phyloP scores from a whole-genome alignment of 106 monocot species.

The Triglochin maritima region DNA sequence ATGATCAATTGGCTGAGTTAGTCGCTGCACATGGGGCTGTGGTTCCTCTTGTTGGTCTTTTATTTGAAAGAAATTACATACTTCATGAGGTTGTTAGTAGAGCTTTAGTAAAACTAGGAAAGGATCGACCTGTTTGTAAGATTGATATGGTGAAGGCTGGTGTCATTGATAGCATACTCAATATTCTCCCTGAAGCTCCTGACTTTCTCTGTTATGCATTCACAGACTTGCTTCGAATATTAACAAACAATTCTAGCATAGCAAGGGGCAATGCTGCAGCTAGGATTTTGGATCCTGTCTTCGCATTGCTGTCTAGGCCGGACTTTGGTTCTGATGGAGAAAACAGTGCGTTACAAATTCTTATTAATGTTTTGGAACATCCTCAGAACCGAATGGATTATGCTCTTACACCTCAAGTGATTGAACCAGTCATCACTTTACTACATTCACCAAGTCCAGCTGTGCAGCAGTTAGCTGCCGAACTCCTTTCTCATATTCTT shows the following conservation, averaged over 20 bases:
- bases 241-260: conserved; percentile 94
- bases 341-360: conserved; percentile 72
- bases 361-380: conserved; percentile 91
- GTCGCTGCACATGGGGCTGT: conserved; percentile 80
- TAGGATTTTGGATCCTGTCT: conserved; percentile 73
- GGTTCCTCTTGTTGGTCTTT: conserved; percentile 74
- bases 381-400: conserved; percentile 71
- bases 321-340: conserved; percentile 87
- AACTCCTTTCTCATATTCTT: conserved; percentile 79
- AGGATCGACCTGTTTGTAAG: conserved; percentile 84
- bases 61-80: conserved; percentile 58
- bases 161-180: conserved; percentile 74
- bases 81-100: conserved; percentile 78
- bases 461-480: conserved; percentile 92
- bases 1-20: conserved; percentile 81
- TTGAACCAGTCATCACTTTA: conserved; percentile 79
- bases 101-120: conserved; percentile 84
- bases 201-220: conserved; percentile 77
- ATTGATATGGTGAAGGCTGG: conserved; percentile 95
- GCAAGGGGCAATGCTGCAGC: conserved; percentile 82
- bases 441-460: conserved; percentile 64
- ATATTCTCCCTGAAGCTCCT: conserved; percentile 76
- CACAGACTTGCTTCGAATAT: conserved; percentile 87
- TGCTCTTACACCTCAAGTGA: conserved; percentile 44
- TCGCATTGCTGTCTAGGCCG: conserved; percentile 46